Conservation (phyloP, 768 basidiomycete species). For the Xerocomus brunneocitrinus region DNA sequence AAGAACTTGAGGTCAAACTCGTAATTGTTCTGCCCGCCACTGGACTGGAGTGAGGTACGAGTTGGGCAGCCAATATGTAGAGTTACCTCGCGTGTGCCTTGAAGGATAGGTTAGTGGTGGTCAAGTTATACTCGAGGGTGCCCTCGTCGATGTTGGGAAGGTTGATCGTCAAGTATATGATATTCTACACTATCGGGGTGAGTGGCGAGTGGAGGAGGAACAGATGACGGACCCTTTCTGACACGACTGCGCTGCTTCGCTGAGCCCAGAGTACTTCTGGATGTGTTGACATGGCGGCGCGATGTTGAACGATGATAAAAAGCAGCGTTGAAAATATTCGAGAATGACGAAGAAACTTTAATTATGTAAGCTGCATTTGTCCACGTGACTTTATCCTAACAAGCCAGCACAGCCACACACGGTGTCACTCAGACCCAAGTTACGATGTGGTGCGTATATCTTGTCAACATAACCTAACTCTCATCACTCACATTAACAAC, state of each 20-base stretch:
- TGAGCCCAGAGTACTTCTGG: slow-evolving; percentile 97
- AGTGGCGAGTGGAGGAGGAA: not conserved
- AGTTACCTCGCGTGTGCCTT: slow-evolving; percentile 61
- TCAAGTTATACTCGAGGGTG: slow-evolving; percentile 58
- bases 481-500: not conserved
- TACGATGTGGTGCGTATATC: slow-evolving; percentile 53
- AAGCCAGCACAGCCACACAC: not conserved
- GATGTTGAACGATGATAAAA: slow-evolving; percentile 8
- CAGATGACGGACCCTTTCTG: slow-evolving; percentile 56
- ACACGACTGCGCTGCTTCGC: slow-evolving; percentile 63
- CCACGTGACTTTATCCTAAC: slow-evolving; percentile 19
- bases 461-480: not conserved
- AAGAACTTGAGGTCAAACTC: slow-evolving; percentile 75
- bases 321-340: slow-evolving; percentile 21
- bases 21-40: slow-evolving; percentile 56
- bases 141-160: slow-evolving; percentile 63
- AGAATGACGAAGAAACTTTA: slow-evolving; percentile 30
- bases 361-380: slow-evolving; percentile 3
- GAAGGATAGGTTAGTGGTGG: slow-evolving; percentile 55
- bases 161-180: slow-evolving; percentile 82
- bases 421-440: not conserved
- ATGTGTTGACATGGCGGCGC: slow-evolving; percentile 44
- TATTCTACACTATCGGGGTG: slow-evolving; percentile 50
- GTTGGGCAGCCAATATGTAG: too few species aligned
- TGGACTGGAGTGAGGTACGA: slow-evolving; percentile 8